Base-by-base conservation (phyloP, 2,329 filamentous ascomycete species). In the Aspergillus terreus region DNA sequence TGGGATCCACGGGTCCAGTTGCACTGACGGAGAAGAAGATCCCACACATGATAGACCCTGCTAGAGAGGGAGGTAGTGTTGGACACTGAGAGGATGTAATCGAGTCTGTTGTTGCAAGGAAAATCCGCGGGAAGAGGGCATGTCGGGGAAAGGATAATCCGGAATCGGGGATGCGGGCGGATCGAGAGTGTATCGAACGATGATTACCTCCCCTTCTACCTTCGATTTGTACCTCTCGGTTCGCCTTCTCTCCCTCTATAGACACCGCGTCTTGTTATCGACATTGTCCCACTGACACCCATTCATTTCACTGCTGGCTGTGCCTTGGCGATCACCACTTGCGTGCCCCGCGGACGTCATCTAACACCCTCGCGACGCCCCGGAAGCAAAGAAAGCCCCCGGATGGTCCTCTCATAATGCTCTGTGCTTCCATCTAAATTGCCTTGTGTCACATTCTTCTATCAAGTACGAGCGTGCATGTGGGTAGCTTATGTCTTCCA, bases 21-120 rank as follows among this genome's bases (percentile, higher is more conserved):
- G 65, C 61, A 57, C 72, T 72, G 57, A 80, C 65, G 15, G 76
- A 78, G 64, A 76, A 79, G 65, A 76, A 80, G 55, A 81, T 81
- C 59, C 78, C 79, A 71, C 71, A 76, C 74, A 76, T 74, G 53
- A 53, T 62, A 60, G 36, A 27, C 54, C 43, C 44, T 38, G 19
- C n/a, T 30, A 42, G 17, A 12, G 15, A n/a, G 19, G 40, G 40
- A 42, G n/a, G 17, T 6, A 19, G 19, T 42, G 40, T 12, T 19
- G 40, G 19, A 11, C 40, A 15, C 4, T 30, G 46, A 19, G 17
- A 32, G 12, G 5, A 19, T 3, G 17, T 42, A n/a, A 17, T 12
- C 15, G 11, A 17, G 17, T 14, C 2, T 12, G 19, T 42, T 42
- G 40, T 19, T 17, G 40, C 11, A 4, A 17, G 17, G 17, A 17